These are phyloP conservation scores for Nakazawaea molendinolei DNA, from an alignment of 805 yeast genomes.

Conservation along the genomic window DNA sequence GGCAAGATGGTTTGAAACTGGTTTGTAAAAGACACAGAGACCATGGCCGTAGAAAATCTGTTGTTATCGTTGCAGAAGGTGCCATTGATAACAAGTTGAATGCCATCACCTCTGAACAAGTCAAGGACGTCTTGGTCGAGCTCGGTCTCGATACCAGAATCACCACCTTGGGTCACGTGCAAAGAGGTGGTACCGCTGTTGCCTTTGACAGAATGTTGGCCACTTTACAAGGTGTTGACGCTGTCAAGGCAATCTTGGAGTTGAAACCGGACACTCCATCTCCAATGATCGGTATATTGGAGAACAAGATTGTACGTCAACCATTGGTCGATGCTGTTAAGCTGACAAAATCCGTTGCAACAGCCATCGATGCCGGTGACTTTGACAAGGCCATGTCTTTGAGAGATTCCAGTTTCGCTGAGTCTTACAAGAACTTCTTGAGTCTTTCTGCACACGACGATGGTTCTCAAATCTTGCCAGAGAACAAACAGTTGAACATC, in stretches of 20 bases:
- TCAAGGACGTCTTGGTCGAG: conserved; percentile 73
- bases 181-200: conserved; percentile 98
- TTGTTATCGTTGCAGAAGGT: conserved; percentile 97
- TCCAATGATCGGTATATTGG: conserved; percentile 87
- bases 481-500: conserved; percentile 55
- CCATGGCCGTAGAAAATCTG: conserved; percentile 89
- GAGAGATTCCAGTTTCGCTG: conserved; percentile 84
- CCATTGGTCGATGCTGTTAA: conserved; percentile 88
- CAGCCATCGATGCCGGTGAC: conserved; percentile 71
- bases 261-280: conserved; percentile 88
- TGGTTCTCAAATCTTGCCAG: conserved; percentile 53
- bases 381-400: conserved; percentile 82
- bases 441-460: conserved; percentile 65
- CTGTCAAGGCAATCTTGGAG: conserved; percentile 87
- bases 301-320: conserved; percentile 78
- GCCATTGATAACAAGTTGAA: conserved; percentile 78
- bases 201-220: conserved; percentile 90
- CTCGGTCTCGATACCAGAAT: conserved; percentile 91
- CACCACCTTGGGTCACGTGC: conserved; percentile 95
- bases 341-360: conserved; percentile 83
- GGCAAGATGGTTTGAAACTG: conserved; percentile 76
- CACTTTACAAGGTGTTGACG: conserved; percentile 96
- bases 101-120: conserved; percentile 76
- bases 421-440: conserved; percentile 66
- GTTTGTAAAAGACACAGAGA: conserved; percentile 74